Percentiles rank a stretch among this genome's conserved stretches.
phyloP scores from a whole-genome alignment of 169 alveolate species.

The Hepatocystis sp. region DNA sequence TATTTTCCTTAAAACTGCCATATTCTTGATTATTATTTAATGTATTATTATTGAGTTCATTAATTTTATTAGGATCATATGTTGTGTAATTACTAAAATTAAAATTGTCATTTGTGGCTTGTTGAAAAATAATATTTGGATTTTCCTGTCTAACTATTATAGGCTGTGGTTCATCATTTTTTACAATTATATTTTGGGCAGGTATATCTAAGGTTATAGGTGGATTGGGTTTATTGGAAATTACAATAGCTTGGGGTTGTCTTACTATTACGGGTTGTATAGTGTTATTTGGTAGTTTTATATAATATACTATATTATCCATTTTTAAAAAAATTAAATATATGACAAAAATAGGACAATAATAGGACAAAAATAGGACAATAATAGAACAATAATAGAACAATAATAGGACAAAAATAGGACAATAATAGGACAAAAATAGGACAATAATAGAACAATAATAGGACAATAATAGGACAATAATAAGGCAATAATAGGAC shows the following conservation, averaged over 20 bases:
- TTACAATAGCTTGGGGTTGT: slow-evolving; percentile 56
- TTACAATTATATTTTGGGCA: slow-evolving; percentile 72
- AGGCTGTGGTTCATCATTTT: slow-evolving; percentile 72
- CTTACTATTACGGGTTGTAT: slow-evolving; percentile 69
- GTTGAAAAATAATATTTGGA: slow-evolving; percentile 56
- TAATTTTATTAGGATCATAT: slow-evolving; percentile 2
- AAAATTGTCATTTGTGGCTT: slow-evolving; percentile 38
- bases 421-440: too few relatives aligned
- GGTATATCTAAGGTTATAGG: slow-evolving; percentile 73
- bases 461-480: too few relatives aligned
- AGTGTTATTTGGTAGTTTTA: slow-evolving; percentile 31
- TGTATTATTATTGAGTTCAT: background rate
- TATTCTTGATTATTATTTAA: slow-evolving; percentile 8
- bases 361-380: too few relatives aligned
- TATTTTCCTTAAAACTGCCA: slow-evolving; percentile 32
- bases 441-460: too few relatives aligned
- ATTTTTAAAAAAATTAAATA: too few relatives aligned
- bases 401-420: too few relatives aligned
- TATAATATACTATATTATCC: slow-evolving; percentile 46
- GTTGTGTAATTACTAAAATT: too few relatives aligned
- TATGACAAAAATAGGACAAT: too few relatives aligned
- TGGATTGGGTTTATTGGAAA: slow-evolving; percentile 31
- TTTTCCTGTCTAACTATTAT: slow-evolving; percentile 74
- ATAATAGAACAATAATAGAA: too few relatives aligned
- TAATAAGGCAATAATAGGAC: too few relatives aligned